Evolutionary conservation across 352 stramenopile genomes (phyloP), one percentile per base, ranked within the genome.

Genomic region (Elongisporangium undulatum): DNA sequence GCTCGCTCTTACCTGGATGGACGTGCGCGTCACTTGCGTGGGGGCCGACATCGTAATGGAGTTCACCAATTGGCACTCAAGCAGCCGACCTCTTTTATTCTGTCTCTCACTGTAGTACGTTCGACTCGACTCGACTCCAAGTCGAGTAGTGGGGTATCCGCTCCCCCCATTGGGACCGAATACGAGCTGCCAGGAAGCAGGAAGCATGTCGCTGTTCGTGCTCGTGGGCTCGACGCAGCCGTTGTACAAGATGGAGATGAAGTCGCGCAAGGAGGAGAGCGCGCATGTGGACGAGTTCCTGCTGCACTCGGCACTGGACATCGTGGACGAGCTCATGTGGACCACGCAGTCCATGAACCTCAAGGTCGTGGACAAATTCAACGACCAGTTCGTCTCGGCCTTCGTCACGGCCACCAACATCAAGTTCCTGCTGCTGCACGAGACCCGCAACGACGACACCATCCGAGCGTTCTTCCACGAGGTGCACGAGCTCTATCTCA

Each of bases 241-340:
- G 51, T 72, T 94, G 59, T 94, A 94, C 64, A 92, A 90, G 78
- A 87, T 92, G 75, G 82, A 94, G 69, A 85, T 94, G 75, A 84
- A 82, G 58, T 75, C 78, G 56, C 75, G 85, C 17, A 82, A 82
- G 38, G 87, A 96, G 48, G 85, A 93, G 59, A 93, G 75, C 48
- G 87, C 95, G 8, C 86, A 98, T 63, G 92, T 99, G 58, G 97
- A 98, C 71, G 97, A 99, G 71, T 99, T 99, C 73, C 86, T 99
- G 16, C 73, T 99, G n/a, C 95, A 99, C 74, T 98, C 95, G n/a
- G 88, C 95, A 51, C 75, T 99, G 52, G 96, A 99, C 75, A 86
- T 99, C 55, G 94, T 99, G 19, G 94, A 99, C 63, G 93, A 97
- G 63, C 84, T 92, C 59, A 94, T 96, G 76, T 98, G 92, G 94